Base-by-base conservation (phyloP, 2,329 filamentous ascomycete species). In the Claviceps spartinae region DNA sequence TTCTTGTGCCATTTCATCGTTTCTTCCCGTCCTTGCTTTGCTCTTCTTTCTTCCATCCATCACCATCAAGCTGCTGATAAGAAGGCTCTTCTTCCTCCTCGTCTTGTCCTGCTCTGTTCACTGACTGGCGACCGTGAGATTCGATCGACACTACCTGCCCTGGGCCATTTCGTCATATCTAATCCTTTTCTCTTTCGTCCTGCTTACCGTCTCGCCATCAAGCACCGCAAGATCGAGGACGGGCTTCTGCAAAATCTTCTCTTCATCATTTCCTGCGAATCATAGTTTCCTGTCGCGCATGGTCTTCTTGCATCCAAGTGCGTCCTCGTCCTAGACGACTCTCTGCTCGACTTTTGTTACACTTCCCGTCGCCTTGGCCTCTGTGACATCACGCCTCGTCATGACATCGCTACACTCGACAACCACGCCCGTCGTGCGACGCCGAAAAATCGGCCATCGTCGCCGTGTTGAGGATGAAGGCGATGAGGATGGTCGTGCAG, bases 401-500 rank as follows among this genome's bases (percentile, higher is more conserved):
- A 8, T 13, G 20, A 34, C 45, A 36, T 47, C 49, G 26, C 40
- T 20, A n/a, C 44, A 34, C 24, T 24, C 56, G 58, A 56, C 61
- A 61, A 60, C 47, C 58, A 68, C 67, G 66, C 63, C 67, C 63
- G 62, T 58, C 54, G 65, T 76, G 62, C 77, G 79, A 63, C 78
- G 81, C 67, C 82, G 77, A 69, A 83, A 81, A 68, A 77, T 85
- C 66, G 80, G 81, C 64, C 79, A 79, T 60, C 79, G 83, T 62
- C 81, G 83, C 65, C 79, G 82, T 60, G 75, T 81, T 58, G 81
- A 82, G 66, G 82, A 86, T 61, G 83, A 86, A 64, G 82, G 77
- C 59, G 83, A 86, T 60, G 83, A 86, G 58, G 82, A 86, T 57
- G 77, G 71, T 57, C 75, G 73, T 54, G 71, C 67, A 49, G 77